A percentile compares a stretch with the other conserved stretches of the same genome.
Conservation (phyloP, 345 rosid species). For the Eucalyptus sp. region DNA sequence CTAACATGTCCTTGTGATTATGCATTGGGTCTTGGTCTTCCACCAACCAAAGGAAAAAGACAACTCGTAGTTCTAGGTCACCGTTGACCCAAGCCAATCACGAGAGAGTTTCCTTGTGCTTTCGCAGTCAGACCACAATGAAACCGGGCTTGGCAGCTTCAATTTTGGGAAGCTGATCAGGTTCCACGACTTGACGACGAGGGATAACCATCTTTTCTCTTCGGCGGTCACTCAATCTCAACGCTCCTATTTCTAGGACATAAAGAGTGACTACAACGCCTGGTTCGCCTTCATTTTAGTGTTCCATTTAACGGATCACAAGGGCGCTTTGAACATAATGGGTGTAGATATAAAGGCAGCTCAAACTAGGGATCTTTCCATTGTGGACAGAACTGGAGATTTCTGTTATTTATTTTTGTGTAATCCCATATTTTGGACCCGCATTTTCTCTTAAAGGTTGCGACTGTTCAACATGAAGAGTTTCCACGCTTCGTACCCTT, state of each 20-base stretch:
- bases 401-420: too few relatives aligned
- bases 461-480: too few relatives aligned
- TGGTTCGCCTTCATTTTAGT: too few relatives aligned
- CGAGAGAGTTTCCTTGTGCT: not conserved
- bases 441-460: too few relatives aligned
- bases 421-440: too few relatives aligned
- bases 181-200: conserved; percentile 44
- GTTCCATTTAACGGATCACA: too few relatives aligned
- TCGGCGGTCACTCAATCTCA: conserved; percentile 38
- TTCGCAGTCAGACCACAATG: not conserved
- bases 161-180: conserved; percentile 27
- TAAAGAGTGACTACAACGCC: too few relatives aligned
- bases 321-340: too few relatives aligned
- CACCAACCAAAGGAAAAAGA: not conserved
- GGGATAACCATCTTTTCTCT: conserved; percentile 12
- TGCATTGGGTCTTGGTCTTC: not conserved
- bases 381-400: conserved; percentile 53
- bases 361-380: conserved; percentile 49
- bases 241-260: conserved; percentile 42
- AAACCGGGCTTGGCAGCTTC: conserved; percentile 24
- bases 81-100: not conserved
- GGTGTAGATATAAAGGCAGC: too few relatives aligned
- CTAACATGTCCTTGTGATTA: not conserved
- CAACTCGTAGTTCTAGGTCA: not conserved
- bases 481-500: too few relatives aligned